A percentile compares a stretch with the other conserved stretches of the same genome.
Conservation (phyloP, 305 asterid species). For the Striga hermonthica region DNA sequence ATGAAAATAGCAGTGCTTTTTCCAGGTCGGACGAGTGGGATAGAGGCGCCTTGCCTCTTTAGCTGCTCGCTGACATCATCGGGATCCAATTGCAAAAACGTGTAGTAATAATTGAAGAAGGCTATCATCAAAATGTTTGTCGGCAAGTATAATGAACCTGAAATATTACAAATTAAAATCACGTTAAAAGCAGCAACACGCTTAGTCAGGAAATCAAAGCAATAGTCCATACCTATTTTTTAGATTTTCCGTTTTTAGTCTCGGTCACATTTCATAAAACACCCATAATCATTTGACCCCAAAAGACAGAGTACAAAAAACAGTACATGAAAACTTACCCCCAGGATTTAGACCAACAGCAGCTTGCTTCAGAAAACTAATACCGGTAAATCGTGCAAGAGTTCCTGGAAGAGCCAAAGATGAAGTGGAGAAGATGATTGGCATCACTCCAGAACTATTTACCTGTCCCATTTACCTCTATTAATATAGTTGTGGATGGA, state of each 20-base stretch:
- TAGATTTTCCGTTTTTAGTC: not conserved
- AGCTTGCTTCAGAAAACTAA: slow-evolving; percentile 64
- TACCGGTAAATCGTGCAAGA: slow-evolving; percentile 91
- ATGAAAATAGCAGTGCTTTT: slow-evolving; percentile 85
- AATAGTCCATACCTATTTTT: slow-evolving; percentile 12
- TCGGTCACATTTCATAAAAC: too few species aligned
- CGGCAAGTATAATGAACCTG: slow-evolving; percentile 87
- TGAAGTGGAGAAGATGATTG: slow-evolving; percentile 95
- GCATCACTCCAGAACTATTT: slow-evolving; percentile 97
- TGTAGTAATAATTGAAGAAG: slow-evolving; percentile 95
- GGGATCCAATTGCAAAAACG: slow-evolving; percentile 92
- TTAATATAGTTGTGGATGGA: slow-evolving; percentile 12
- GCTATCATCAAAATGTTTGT: slow-evolving; percentile 82
- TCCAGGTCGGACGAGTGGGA: slow-evolving; percentile 92
- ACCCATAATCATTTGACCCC: too few species aligned
- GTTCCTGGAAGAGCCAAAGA: slow-evolving; percentile 94
- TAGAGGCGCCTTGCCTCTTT: slow-evolving; percentile 98
- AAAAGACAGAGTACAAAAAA: too few species aligned
- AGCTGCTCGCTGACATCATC: slow-evolving; percentile 95
- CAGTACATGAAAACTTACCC: slow-evolving; percentile 51
- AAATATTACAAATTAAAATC: slow-evolving; percentile 24
- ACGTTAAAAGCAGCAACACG: slow-evolving; percentile 6
- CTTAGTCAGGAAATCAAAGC: not conserved
- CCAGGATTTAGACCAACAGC: slow-evolving; percentile 85
- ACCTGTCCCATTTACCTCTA: slow-evolving; percentile 51